phyloP scores from a whole-genome alignment of 2,329 filamentous ascomycete genomes.

The Exophiala sideris region DNA sequence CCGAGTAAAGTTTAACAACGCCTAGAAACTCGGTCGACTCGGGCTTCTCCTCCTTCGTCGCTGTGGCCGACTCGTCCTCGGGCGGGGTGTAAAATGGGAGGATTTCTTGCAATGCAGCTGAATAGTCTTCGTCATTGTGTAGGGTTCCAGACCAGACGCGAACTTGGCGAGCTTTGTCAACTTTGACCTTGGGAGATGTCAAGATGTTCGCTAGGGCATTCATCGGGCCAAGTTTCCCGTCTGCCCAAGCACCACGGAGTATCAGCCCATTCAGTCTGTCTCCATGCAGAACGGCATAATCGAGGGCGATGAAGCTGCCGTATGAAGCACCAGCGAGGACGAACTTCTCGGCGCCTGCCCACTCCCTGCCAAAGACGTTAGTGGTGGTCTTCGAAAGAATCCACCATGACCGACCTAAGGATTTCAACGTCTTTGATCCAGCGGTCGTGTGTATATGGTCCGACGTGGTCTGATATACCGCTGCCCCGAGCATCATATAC shows the following conservation, averaged over 20 bases:
- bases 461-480: conserved; percentile 4
- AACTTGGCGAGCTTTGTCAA: conserved; percentile 13
- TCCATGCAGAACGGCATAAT: conserved; percentile 10
- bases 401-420: conserved; percentile 5
- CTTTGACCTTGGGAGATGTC: conserved; percentile 7
- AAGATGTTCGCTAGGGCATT: conserved; percentile 8
- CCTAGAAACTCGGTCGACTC: conserved; percentile 3
- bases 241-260: conserved; percentile 10
- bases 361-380: background rate
- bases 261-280: conserved; percentile 6
- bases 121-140: conserved; percentile 7
- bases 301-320: conserved; percentile 16
- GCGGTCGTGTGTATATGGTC: conserved; percentile 15
- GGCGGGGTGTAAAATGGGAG: conserved; percentile 10
- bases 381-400: background rate
- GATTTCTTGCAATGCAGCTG: conserved; percentile 5
- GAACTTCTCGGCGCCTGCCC: conserved; percentile 12
- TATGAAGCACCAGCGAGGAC: conserved; percentile 15
- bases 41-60: background rate
- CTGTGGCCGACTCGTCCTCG: background rate
- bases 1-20: conserved; percentile 1
- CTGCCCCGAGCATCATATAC: conserved; percentile 18
- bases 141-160: conserved; percentile 16
- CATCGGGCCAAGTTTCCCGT: conserved; percentile 12
- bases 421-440: conserved; percentile 19